Conservation (phyloP, 257 asterid species). For the Coffea canephora region DNA sequence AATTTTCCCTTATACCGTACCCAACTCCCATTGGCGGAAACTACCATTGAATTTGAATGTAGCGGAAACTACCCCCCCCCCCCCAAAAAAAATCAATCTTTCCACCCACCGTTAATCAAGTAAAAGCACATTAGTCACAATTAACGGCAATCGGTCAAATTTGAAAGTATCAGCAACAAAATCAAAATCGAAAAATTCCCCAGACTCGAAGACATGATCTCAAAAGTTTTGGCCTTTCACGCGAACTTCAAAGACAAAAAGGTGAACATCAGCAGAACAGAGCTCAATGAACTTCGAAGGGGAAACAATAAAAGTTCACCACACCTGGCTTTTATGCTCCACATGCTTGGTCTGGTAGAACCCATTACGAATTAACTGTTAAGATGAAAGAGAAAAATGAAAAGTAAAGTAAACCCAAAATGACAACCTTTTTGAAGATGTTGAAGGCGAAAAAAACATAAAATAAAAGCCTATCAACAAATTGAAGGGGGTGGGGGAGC, state of each 20-base stretch:
- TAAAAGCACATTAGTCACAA: background rate
- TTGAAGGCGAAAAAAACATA: background rate
- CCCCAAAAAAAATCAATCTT: background rate
- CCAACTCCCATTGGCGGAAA: background rate
- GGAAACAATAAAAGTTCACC: background rate
- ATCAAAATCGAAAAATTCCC: background rate
- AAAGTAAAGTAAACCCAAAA: background rate
- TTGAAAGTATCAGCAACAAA: background rate
- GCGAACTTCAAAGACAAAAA: background rate
- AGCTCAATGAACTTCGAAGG: background rate
- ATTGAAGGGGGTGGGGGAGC: background rate
- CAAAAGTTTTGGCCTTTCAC: background rate
- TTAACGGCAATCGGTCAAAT: background rate
- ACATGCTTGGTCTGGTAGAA: slow-evolving; percentile 65
- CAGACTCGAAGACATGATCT: background rate
- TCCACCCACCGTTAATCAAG: background rate
- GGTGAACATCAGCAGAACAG: background rate
- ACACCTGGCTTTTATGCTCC: slow-evolving; percentile 82
- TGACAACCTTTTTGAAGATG: slow-evolving; percentile 15
- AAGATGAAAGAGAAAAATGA: slow-evolving; percentile 10
- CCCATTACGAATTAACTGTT: slow-evolving; percentile 64
- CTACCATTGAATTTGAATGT: background rate
- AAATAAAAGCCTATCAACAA: background rate
- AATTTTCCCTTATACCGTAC: background rate
- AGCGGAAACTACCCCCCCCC: background rate